Evolutionary conservation across 306 rosid species (phyloP).

Genomic region (Castanopsis chinensis): DNA sequence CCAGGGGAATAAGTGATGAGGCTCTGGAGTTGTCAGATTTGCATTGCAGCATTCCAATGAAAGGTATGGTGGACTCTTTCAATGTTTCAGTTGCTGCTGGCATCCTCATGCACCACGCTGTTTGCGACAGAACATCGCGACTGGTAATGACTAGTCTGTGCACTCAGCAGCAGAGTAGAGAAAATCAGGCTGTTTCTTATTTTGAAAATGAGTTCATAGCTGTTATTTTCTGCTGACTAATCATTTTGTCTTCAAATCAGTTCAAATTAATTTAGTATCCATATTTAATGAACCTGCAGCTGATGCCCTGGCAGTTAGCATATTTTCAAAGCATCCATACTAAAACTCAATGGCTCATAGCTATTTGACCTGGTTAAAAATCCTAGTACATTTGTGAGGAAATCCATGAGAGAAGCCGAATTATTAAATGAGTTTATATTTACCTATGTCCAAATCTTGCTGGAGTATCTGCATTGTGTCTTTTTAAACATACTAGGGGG

Average conservation of each 20-base stretch:
- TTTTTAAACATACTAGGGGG: not conserved
- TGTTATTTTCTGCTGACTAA: not conserved
- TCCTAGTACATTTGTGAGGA: not conserved
- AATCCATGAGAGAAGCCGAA: not conserved
- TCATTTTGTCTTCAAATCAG: not conserved
- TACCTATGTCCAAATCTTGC: not conserved
- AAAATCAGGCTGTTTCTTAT: not conserved
- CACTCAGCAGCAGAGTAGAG: conserved; percentile 9
- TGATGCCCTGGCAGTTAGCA: not conserved
- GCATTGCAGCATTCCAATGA: conserved; percentile 87
- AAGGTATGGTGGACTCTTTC: conserved; percentile 95
- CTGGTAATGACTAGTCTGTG: conserved; percentile 48
- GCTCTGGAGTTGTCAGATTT: conserved; percentile 84
- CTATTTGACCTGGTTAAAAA: not conserved
- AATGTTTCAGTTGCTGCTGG: conserved; percentile 97
- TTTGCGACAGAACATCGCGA: conserved; percentile 71
- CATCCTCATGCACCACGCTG: conserved; percentile 95
- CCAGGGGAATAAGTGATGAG: conserved; percentile 84
- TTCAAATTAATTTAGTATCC: not conserved
- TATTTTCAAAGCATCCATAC: not conserved
- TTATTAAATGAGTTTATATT: not conserved
- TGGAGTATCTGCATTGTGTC: not conserved
- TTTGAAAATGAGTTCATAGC: not conserved
- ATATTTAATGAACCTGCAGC: not conserved
- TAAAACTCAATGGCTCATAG: not conserved